Evolutionary conservation across 2,329 filamentous ascomycete genomes (phyloP), one percentile per base, ranked within the genome.

Genomic region (Fonsecaea multimorphosa): DNA sequence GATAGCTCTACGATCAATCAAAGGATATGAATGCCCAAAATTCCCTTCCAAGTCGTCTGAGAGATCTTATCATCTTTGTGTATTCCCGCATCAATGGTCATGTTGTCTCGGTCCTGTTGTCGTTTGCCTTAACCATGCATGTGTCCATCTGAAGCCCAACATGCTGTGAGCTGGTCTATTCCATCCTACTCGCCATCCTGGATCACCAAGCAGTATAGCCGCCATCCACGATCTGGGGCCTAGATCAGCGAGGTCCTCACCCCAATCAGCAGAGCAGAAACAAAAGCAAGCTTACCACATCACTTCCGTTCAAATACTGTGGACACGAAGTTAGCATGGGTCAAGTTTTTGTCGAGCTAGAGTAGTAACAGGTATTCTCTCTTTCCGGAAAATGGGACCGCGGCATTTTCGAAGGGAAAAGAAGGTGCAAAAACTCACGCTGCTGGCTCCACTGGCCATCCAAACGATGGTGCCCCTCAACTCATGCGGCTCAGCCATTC

Each of bases 401-500:
- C 5, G 16, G n/a, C 14, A 19, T n/a, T n/a, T n/a, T 40, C 38
- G 38, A 40, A n/a, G n/a, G 14, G 38, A 3, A 27, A 49, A 14
- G 22, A 8, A 3, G 11, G 22, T n/a, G n/a, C n/a, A n/a, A n/a
- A n/a, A 24, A 24, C 44, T 49, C 11, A 49, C 44, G 12, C 44
- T 49, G 22, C 44, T 49, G 7, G 44, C 44, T 12, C 11, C 44
- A 40, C 64, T 66, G 16, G 71, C 71, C 72, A 73, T 73, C 71
- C 70, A 73, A 12, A 73, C 73, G 55, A 74, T 71, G 0, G 77
- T 75, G 1, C 78, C 77, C 54, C 75, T 74, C 29, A 79, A 71
- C 64, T 80, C 77, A 27, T 75, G 75, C 11, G 78, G 77, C 64
- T 78, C 75, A 1, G 72, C 78, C 44, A 80, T 70, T 11, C 78